Conservation (phyloP, 2,329 filamentous ascomycete species). For the Colletotrichum gigasporum region DNA sequence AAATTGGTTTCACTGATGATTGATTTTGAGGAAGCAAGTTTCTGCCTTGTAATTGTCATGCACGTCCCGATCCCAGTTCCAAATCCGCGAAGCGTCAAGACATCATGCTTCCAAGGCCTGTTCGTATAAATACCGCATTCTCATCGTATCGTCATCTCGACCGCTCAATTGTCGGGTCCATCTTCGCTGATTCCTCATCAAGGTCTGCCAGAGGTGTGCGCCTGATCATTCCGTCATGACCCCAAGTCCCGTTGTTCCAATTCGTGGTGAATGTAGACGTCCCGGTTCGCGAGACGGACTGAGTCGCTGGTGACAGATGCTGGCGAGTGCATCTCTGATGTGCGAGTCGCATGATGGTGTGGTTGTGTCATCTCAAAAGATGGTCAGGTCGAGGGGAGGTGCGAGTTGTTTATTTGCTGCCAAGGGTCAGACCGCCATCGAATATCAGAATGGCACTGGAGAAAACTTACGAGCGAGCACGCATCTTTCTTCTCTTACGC, state of each 20-base stretch:
- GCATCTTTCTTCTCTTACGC: constrained; percentile 99
- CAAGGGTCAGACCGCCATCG: constrained; percentile 41
- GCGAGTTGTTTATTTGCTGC: constrained; percentile 75
- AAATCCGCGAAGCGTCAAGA: constrained; percentile 27
- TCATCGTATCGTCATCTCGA: constrained; percentile 30
- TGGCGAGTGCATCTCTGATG: constrained; percentile 3
- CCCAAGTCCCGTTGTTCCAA: constrained; percentile 30
- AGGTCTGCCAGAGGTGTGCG: constrained; percentile 4
- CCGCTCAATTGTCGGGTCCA: constrained; percentile 23
- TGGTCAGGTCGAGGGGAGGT: constrained; percentile 64
- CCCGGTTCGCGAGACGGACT: constrained; percentile 23
- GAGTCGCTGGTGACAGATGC: constrained; percentile 27
- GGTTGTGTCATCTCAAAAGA: constrained; percentile 40
- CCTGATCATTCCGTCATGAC: constrained; percentile 22
- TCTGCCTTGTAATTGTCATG: constrained; percentile 27
- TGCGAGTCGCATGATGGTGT: constrained; percentile 20
- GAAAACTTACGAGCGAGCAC: constrained; percentile 89
- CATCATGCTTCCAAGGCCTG: constrained; percentile 21
- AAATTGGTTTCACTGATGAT: constrained; percentile 22
- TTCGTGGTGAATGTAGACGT: constrained; percentile 36
- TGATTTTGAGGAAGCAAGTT: constrained; percentile 17
- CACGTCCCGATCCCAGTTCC: constrained; percentile 24
- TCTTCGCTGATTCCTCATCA: constrained; percentile 28
- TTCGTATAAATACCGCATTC: constrained; percentile 30
- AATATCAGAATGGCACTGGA: background rate